Conservation (phyloP, 1,284 basidiomycete genomes). For the Cystobasidium sp. region DNA sequence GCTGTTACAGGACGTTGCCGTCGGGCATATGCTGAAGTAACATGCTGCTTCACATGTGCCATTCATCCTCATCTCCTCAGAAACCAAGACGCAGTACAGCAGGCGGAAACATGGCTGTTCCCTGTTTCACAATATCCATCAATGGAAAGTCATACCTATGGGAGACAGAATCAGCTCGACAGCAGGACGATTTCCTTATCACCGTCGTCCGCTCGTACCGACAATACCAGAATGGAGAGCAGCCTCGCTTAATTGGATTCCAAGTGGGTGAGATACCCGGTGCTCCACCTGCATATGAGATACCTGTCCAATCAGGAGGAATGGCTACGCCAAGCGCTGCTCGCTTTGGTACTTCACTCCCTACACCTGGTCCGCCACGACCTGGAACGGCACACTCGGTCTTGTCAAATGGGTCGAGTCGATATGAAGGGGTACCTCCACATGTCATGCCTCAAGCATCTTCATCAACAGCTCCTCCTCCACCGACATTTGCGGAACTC, state of each 20-base stretch:
- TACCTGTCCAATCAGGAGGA: slow-evolving; percentile 41
- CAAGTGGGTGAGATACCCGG: slow-evolving; percentile 47
- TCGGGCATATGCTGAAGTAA: not conserved
- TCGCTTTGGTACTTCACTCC: not conserved
- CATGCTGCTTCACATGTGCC: not conserved
- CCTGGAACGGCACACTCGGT: slow-evolving; percentile 31
- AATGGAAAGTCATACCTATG: slow-evolving; percentile 78
- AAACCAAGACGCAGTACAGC: slow-evolving; percentile 31
- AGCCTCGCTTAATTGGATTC: slow-evolving; percentile 47
- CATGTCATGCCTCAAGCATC: slow-evolving; percentile 6
- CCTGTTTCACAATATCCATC: slow-evolving; percentile 75
- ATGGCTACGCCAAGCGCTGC: slow-evolving; percentile 28
- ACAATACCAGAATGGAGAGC: slow-evolving; percentile 49
- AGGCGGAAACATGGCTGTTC: slow-evolving; percentile 21
- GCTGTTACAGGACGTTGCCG: not conserved
- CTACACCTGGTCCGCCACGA: slow-evolving; percentile 16
- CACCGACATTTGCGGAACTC: not conserved
- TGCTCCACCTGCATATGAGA: slow-evolving; percentile 31
- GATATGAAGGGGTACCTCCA: slow-evolving; percentile 16
- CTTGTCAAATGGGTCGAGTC: slow-evolving; percentile 25
- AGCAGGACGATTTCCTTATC: slow-evolving; percentile 74
- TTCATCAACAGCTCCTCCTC: slow-evolving; percentile 5
- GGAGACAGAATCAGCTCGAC: slow-evolving; percentile 74
- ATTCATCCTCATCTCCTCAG: not conserved
- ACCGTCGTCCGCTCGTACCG: slow-evolving; percentile 73